These are phyloP conservation scores for Anthostomella pinea DNA, from an alignment of 2,329 filamentous ascomycete species.

Conservation along the genomic window DNA sequence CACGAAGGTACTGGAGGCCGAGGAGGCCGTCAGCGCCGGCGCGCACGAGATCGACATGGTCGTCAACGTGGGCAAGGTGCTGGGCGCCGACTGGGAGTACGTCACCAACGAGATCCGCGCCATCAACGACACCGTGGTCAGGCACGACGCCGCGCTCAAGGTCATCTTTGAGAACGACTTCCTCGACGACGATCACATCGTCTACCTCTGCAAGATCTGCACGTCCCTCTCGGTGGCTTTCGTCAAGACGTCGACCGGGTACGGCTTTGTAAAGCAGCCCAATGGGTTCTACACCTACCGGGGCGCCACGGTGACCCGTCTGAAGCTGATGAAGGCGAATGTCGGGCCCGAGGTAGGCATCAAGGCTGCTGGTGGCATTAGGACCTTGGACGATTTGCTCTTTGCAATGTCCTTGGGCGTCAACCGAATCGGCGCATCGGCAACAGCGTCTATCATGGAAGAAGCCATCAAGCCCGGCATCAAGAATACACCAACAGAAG, in stretches of 20 bases:
- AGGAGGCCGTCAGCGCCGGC: constrained; percentile 44
- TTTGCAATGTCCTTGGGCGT: constrained; percentile 53
- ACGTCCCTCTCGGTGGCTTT: constrained; percentile 49
- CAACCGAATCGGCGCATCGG: constrained; percentile 53
- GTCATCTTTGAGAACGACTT: constrained; percentile 64
- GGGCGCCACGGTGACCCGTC: constrained; percentile 49
- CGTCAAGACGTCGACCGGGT: constrained; percentile 60
- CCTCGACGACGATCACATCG: constrained; percentile 47
- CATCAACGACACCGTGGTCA: constrained; percentile 47
- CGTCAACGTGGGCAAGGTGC: constrained; percentile 57
- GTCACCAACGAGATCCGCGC: constrained; percentile 48
- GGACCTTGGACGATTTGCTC: constrained; percentile 55
- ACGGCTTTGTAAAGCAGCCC: constrained; percentile 56
- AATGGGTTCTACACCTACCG: constrained; percentile 51
- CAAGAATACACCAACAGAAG: constrained; percentile 8
- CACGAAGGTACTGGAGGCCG: constrained; percentile 54
- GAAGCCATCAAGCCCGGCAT: constrained; percentile 45
- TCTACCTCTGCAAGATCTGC: constrained; percentile 53
- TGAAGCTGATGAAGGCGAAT: constrained; percentile 52
- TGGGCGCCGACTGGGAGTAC: constrained; percentile 56
- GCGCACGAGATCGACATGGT: constrained; percentile 60
- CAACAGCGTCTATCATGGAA: constrained; percentile 52
- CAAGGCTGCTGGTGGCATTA: constrained; percentile 57
- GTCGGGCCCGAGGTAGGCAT: constrained; percentile 45
- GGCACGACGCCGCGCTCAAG: constrained; percentile 48